These are phyloP conservation scores for Thraustochytrium sp. DNA, from an alignment of 352 stramenopile genomes.

Conservation along the genomic window DNA sequence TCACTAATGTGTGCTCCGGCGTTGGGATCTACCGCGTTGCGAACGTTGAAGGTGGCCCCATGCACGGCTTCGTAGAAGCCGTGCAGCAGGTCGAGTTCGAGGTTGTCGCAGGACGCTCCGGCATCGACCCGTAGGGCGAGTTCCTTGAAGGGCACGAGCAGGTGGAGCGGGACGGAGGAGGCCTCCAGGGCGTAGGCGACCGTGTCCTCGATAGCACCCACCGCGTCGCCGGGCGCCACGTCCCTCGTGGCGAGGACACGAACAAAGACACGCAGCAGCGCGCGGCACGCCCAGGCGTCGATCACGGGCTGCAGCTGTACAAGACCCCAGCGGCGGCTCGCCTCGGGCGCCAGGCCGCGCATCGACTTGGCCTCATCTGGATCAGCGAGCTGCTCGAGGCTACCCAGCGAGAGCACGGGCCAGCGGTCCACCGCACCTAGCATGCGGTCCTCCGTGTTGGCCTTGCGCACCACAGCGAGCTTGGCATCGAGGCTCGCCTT, in stretches of 20 bases:
- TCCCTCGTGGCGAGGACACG: neutral
- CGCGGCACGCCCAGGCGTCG: neutral
- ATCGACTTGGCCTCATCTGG: neutral
- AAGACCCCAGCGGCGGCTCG: neutral
- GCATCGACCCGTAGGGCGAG: neutral
- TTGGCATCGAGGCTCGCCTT: neutral
- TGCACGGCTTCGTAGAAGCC: neutral
- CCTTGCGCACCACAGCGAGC: neutral
- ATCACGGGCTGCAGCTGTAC: constrained; percentile 19
- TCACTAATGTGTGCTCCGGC: neutral
- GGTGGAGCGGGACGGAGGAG: neutral
- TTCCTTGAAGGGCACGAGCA: neutral
- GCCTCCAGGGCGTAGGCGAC: neutral
- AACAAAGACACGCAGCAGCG: neutral
- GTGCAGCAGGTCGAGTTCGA: neutral
- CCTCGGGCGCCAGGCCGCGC: neutral
- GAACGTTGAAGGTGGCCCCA: neutral
- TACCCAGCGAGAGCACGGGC: neutral
- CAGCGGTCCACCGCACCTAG: neutral
- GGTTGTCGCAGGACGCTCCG: neutral
- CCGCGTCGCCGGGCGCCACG: neutral
- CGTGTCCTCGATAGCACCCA: neutral
- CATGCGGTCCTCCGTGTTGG: constrained; percentile 29
- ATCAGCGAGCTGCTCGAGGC: neutral
- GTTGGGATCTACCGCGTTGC: neutral